Base-by-base conservation (phyloP, 371 early-diverging fungal genomes). In the Lichtheimia hyalospora region DNA sequence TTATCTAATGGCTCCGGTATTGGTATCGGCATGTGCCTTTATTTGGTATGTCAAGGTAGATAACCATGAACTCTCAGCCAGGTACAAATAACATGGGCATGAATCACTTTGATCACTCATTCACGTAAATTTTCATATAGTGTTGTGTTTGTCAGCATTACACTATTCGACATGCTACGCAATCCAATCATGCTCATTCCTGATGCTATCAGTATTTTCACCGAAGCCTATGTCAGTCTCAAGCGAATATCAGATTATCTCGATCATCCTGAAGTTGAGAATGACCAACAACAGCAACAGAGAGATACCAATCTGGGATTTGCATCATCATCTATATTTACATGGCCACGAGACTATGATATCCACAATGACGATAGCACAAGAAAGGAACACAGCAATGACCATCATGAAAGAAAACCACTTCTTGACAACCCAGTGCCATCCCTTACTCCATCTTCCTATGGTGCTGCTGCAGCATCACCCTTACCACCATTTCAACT, bases 91-190 rank as follows among this genome's bases (percentile, higher is more conserved):
- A 14, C 21, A 46, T 14, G 10, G 2, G 1, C 21, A 39, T 12
- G 21, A 21, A 18, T 16, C 16, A 42, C 12, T 12, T 48, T 3
- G 5, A 3, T 27, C 18, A 27, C 21, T 5, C 41, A 2, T 0
- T 43, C 13, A 4, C 25, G 24, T 51, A 12, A 60, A 1, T 18
- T 24, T 21, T 15, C 7, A 12, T 21, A 14, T 46, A 76, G 76
- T 60, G 71, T 85, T 34, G 86, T 86, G 0, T 87, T 87, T 55
- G 85, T 86, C 6, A 80, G 86, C 54, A 78, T 87, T 56, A 75
- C 83, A 0, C 52, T 87, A 15, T 86, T 87, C 58, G 81, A 74
- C 42, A 77, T 75, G 61, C 66, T 87, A 24, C 82, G 82, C 39
- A 53, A 62, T 18, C 84, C 88, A 8, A 53, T 87, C 27, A 72